These are phyloP conservation scores for Cornus florida DNA, from an alignment of 148 eudicot species.

Conservation along the genomic window DNA sequence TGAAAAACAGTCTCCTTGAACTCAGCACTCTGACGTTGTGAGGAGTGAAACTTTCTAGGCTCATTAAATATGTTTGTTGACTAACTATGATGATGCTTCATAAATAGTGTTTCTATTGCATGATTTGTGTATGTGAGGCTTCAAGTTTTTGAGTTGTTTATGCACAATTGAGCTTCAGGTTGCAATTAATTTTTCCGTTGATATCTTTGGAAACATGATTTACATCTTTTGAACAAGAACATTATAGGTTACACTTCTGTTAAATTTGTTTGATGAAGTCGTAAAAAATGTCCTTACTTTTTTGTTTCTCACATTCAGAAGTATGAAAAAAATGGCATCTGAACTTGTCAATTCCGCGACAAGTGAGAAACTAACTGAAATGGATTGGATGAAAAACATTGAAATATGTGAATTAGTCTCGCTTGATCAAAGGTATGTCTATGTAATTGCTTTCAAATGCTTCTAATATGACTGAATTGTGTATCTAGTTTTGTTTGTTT, in stretches of 20 bases:
- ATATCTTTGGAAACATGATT: not conserved
- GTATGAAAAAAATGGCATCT: constrained; percentile 49
- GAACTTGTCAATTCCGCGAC: constrained; percentile 87
- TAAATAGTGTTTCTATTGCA: not conserved
- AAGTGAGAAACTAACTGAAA: constrained; percentile 77
- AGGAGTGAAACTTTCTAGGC: not conserved
- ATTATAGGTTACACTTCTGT: not conserved
- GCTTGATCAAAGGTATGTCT: constrained; percentile 62
- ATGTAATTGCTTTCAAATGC: not conserved
- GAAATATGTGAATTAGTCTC: constrained; percentile 91
- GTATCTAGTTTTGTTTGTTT: not conserved
- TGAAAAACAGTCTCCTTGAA: no score
- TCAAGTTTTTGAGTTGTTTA: not conserved
- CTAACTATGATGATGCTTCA: not conserved
- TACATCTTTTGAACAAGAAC: not conserved
- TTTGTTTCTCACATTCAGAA: not conserved
- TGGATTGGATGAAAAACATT: constrained; percentile 88
- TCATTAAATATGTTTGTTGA: not conserved
- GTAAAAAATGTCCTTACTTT: not conserved
- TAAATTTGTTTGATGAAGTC: not conserved
- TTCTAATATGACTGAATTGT: not conserved
- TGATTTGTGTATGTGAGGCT: not conserved
- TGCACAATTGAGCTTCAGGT: not conserved
- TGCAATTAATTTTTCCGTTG: not conserved
- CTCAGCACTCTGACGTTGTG: no score